phyloP scores from a whole-genome alignment of 768 basidiomycete genomes.

The Leccinum fibrillosum region DNA sequence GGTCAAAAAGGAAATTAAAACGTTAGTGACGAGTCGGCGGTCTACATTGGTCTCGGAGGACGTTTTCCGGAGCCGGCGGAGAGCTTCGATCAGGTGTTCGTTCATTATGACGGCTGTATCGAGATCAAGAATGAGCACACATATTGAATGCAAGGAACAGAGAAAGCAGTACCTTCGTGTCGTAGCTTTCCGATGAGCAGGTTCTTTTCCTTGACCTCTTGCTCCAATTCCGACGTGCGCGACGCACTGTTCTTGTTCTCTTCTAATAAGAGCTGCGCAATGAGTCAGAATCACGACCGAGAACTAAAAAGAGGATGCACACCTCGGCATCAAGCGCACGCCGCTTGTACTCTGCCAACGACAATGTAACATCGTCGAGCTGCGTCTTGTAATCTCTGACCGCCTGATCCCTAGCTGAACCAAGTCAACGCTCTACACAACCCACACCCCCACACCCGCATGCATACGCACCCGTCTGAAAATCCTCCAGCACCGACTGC shows the following conservation, averaged over 20 bases:
- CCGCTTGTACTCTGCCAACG: slow-evolving; percentile 87
- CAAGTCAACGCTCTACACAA: slow-evolving; percentile 1
- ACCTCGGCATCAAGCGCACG: slow-evolving; percentile 89
- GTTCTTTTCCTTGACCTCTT: slow-evolving; percentile 93
- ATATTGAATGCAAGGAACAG: background rate
- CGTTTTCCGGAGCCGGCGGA: slow-evolving; percentile 87
- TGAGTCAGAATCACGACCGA: slow-evolving; percentile 3
- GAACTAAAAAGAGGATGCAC: slow-evolving; percentile 14
- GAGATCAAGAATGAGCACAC: background rate
- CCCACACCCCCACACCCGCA: background rate
- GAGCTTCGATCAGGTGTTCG: slow-evolving; percentile 95
- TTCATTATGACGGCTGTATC: slow-evolving; percentile 87
- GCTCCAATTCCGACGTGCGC: slow-evolving; percentile 71
- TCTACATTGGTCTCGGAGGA: slow-evolving; percentile 89
- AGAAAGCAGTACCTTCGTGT: slow-evolving; percentile 75
- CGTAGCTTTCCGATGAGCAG: slow-evolving; percentile 92
- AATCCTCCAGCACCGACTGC: slow-evolving; percentile 92
- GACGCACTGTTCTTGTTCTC: slow-evolving; percentile 66
- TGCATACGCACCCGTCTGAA: slow-evolving; percentile 73
- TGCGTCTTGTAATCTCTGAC: slow-evolving; percentile 80
- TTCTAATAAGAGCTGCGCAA: slow-evolving; percentile 63
- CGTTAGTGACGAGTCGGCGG: slow-evolving; percentile 89
- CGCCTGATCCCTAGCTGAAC: slow-evolving; percentile 74
- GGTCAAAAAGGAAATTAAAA: slow-evolving; percentile 83
- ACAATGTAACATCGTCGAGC: slow-evolving; percentile 63